Evolutionary conservation across 169 alveolate species (phyloP), one percentile per base, ranked within the genome.

Genomic region (Eimeria maxima): DNA sequence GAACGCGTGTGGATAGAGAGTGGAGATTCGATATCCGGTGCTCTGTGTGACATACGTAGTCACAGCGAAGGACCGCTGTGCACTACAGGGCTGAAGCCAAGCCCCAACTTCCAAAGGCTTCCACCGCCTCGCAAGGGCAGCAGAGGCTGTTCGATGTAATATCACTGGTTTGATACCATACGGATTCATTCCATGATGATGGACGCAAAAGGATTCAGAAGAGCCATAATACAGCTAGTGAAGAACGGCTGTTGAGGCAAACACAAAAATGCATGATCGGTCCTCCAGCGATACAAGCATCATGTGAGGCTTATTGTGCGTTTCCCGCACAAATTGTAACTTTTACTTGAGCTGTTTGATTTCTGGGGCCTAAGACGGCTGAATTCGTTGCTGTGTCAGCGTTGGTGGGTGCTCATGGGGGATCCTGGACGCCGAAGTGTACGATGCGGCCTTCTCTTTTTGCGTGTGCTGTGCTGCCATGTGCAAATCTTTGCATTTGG

Each of bases 51-150:
- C 38, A 33, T 33, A 33, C 38, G 38, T 33, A 33, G 38, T 33
- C 38, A 33, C 38, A 33, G 38, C 38, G 38, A 33, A 33, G 38
- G 38, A 33, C 38, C 38, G 38, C 38, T 33, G 38, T 33, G 38
- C 38, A 33, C 38, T 33, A 33, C 38, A 33, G 38, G 38, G 91
- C 91, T 53, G 91, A 55, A 53, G 91, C 91, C 91, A 80, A 83
- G 91, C 91, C 91, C 91, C 91, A 83, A 83, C 14, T 53, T 83
- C 27, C 55, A 29, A 53, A 16, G 67, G 16, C 88, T 78, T 78
- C 88, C 65, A 78, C 60, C 29, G 88, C 88, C 60, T 44, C 88
- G n/a, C 24, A 4, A 20, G 29, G 13, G 8, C 24, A 47, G 24
- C 88, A 45, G 65, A 27, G n/a, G 65, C 88, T 45, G 16, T 24